phyloP scores from a whole-genome alignment of 2,329 filamentous ascomycete species.

The Trichoderma sp. region DNA sequence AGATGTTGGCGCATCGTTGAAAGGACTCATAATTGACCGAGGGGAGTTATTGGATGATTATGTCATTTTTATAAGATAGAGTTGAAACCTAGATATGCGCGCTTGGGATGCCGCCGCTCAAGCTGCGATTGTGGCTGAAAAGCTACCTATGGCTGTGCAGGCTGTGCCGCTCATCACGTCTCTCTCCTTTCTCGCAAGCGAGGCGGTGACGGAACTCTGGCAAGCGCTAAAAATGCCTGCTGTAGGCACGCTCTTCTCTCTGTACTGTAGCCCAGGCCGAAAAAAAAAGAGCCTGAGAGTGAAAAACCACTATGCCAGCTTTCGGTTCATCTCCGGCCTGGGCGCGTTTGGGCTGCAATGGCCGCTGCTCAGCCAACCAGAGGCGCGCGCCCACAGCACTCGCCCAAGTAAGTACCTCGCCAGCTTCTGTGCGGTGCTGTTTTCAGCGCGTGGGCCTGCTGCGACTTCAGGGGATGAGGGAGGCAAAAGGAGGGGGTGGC shows the following conservation, averaged over 20 bases:
- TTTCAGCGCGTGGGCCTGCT: conserved; percentile 27
- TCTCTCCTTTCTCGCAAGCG: not conserved
- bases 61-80: not conserved
- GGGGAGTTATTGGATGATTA: not conserved
- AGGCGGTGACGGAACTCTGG: not conserved
- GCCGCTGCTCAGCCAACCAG: conserved; percentile 28
- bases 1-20: not conserved
- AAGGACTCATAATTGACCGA: not conserved
- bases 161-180: not conserved
- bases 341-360: conserved; percentile 12
- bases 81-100: not conserved
- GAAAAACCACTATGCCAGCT: not conserved
- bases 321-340: conserved; percentile 20
- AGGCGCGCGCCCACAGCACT: conserved; percentile 19
- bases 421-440: conserved; percentile 12
- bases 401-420: conserved; percentile 20
- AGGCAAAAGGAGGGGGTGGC: conserved; percentile 41
- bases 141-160: not conserved
- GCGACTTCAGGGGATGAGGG: conserved; percentile 31
- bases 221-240: not conserved
- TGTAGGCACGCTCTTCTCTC: not conserved
- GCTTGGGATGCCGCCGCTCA: not conserved
- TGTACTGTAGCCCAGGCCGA: not conserved
- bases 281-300: not conserved
- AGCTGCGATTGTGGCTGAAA: not conserved